These are phyloP conservation scores for Moringa oleifera DNA, from an alignment of 345 rosid genomes.

Conservation along the genomic window DNA sequence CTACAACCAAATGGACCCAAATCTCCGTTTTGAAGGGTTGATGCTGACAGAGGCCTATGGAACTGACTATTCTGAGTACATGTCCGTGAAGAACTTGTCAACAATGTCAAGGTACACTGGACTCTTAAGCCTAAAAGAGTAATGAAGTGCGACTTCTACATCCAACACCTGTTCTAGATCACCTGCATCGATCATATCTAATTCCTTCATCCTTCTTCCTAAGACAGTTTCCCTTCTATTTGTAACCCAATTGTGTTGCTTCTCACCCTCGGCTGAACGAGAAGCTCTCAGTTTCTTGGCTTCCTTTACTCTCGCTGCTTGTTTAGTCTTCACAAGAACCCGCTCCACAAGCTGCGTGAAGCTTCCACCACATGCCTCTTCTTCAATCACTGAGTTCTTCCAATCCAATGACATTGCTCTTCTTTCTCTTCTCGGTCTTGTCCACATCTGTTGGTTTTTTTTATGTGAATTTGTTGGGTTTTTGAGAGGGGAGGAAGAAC, in stretches of 20 bases:
- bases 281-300: constrained; percentile 25
- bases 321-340: constrained; percentile 28
- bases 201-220: constrained; percentile 76
- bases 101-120: constrained; percentile 81
- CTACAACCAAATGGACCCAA: constrained; percentile 44
- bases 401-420: background rate
- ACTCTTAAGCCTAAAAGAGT: constrained; percentile 72
- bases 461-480: no score
- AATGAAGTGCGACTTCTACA: constrained; percentile 77
- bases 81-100: constrained; percentile 72
- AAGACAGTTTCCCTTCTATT: constrained; percentile 41
- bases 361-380: constrained; percentile 17
- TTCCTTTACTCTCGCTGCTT: constrained; percentile 20
- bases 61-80: constrained; percentile 67
- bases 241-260: constrained; percentile 14
- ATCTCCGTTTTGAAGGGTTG: constrained; percentile 41
- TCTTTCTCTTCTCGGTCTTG: constrained; percentile 24
- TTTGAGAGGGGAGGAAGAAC: no score
- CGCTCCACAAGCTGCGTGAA: constrained; percentile 15
- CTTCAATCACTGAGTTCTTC: constrained; percentile 17
- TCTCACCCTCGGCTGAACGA: constrained; percentile 16
- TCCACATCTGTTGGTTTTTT: no score
- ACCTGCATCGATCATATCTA: constrained; percentile 72
- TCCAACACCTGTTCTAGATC: constrained; percentile 74
- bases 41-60: constrained; percentile 37